These are phyloP conservation scores for Pseudodiploospora longispora DNA, from an alignment of 2,329 filamentous ascomycete genomes.

Conservation along the genomic window DNA sequence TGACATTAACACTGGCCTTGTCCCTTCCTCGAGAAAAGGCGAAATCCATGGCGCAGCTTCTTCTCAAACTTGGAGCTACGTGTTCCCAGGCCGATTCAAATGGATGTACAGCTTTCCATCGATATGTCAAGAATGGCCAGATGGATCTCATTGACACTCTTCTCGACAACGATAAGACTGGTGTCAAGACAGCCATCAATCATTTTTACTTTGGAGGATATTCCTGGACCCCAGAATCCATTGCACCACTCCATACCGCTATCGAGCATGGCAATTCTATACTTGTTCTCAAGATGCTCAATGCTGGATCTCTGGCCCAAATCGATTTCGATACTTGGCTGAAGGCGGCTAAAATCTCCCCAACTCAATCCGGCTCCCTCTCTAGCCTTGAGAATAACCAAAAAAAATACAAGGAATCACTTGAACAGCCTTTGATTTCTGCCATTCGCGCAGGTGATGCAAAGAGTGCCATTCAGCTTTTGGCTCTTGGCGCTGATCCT, in stretches of 20 bases:
- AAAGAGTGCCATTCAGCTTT: conserved; percentile 46
- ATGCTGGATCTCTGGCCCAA: conserved; percentile 50
- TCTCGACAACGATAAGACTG: conserved; percentile 49
- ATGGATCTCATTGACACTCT: conserved; percentile 40
- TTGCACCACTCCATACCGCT: conserved; percentile 50
- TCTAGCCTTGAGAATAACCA: conserved; percentile 40
- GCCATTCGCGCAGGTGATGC: conserved; percentile 42
- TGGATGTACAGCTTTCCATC: conserved; percentile 58
- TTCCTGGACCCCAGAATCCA: conserved; percentile 25
- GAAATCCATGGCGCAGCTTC: conserved; percentile 52
- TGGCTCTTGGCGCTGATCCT: conserved; percentile 57
- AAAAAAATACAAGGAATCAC: conserved; percentile 34
- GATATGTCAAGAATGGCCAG: conserved; percentile 47
- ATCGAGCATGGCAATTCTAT: conserved; percentile 43
- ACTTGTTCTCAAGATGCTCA: conserved; percentile 52
- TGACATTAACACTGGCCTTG: conserved; percentile 62
- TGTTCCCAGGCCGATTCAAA: conserved; percentile 62
- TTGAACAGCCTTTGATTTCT: conserved; percentile 58
- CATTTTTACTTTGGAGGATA: conserved; percentile 42
- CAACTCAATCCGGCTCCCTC: conserved; percentile 24
- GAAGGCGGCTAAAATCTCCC: conserved; percentile 43
- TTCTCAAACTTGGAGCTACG: conserved; percentile 65
- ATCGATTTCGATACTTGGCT: conserved; percentile 59
- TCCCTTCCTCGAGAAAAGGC: conserved; percentile 55
- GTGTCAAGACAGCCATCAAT: conserved; percentile 57